phyloP scores from a whole-genome alignment of 2,329 filamentous ascomycete species.

The Botrytis deweyae region DNA sequence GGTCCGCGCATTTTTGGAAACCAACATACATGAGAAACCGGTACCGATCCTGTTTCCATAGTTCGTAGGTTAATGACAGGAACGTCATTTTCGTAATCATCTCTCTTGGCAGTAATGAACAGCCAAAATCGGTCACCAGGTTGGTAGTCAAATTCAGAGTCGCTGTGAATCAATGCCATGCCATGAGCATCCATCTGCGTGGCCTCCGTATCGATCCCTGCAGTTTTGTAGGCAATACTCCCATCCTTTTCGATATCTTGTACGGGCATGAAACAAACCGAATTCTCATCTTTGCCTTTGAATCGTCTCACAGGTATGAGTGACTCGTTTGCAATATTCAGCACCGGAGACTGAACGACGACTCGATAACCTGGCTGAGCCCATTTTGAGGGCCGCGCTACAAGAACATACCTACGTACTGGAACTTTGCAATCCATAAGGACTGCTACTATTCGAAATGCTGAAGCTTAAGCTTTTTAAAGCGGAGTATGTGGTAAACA shows the following conservation, averaged over 20 bases:
- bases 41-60: conserved; percentile 25
- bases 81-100: conserved; percentile 16
- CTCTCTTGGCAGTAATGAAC: conserved; percentile 18
- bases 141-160: conserved; percentile 26
- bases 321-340: conserved; percentile 21
- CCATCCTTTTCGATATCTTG: conserved; percentile 33
- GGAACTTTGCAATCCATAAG: conserved; percentile 26
- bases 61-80: conserved; percentile 35
- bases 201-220: conserved; percentile 18
- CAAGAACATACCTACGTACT: conserved; percentile 31
- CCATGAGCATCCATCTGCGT: conserved; percentile 29
- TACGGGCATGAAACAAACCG: conserved; percentile 29
- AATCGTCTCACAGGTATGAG: conserved; percentile 30
- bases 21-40: conserved; percentile 32
- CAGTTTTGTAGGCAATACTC: conserved; percentile 25
- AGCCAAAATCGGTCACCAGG: conserved; percentile 32
- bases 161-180: conserved; percentile 27
- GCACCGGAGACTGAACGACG: conserved; percentile 32
- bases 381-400: conserved; percentile 30
- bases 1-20: conserved; percentile 27
- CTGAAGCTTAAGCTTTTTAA: background rate
- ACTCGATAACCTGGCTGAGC: conserved; percentile 25
- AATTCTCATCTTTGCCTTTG: conserved; percentile 28
- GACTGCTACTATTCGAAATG: background rate
- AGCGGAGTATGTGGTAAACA: background rate